phyloP scores from a whole-genome alignment of 2,329 filamentous ascomycete species.

The Bipolaris bicolor region DNA sequence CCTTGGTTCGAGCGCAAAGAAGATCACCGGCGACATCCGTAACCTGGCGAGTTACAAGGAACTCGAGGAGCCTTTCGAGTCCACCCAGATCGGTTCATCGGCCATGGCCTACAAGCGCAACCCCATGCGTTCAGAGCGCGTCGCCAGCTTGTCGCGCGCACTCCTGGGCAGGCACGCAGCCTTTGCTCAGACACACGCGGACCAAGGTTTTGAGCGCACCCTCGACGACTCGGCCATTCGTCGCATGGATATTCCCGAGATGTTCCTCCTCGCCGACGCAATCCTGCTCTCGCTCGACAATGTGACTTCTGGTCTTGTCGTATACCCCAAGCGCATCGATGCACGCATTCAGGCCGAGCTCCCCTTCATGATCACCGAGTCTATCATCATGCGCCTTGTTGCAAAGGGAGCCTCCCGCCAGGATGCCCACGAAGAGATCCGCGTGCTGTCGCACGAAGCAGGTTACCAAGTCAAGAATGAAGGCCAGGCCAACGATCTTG shows the following conservation, averaged over 20 bases:
- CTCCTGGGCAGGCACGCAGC: conserved; percentile 62
- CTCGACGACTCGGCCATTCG: conserved; percentile 79
- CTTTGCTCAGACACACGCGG: conserved; percentile 66
- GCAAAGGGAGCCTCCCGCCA: conserved; percentile 74
- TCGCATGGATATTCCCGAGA: conserved; percentile 58
- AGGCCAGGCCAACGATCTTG: conserved; percentile 79
- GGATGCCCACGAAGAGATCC: conserved; percentile 86
- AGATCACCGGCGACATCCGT: conserved; percentile 76
- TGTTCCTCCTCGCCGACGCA: conserved; percentile 58
- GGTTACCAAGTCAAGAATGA: conserved; percentile 72
- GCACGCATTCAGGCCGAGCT: conserved; percentile 73
- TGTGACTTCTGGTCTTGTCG: conserved; percentile 74
- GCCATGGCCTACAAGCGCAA: conserved; percentile 70
- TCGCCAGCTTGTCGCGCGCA: conserved; percentile 64
- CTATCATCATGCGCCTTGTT: conserved; percentile 68
- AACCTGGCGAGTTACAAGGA: conserved; percentile 79
- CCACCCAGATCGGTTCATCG: conserved; percentile 62
- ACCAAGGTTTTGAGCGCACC: conserved; percentile 80
- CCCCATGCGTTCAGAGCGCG: conserved; percentile 65
- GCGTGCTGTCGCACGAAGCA: conserved; percentile 78
- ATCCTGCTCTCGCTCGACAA: conserved; percentile 72
- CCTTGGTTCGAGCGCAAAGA: conserved; percentile 78
- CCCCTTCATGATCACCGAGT: conserved; percentile 81
- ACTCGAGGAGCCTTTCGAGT: conserved; percentile 83
- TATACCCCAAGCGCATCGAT: conserved; percentile 76